These are phyloP conservation scores for Talaromyces sp. DNA, from an alignment of 2,329 filamentous ascomycete species.

Conservation along the genomic window DNA sequence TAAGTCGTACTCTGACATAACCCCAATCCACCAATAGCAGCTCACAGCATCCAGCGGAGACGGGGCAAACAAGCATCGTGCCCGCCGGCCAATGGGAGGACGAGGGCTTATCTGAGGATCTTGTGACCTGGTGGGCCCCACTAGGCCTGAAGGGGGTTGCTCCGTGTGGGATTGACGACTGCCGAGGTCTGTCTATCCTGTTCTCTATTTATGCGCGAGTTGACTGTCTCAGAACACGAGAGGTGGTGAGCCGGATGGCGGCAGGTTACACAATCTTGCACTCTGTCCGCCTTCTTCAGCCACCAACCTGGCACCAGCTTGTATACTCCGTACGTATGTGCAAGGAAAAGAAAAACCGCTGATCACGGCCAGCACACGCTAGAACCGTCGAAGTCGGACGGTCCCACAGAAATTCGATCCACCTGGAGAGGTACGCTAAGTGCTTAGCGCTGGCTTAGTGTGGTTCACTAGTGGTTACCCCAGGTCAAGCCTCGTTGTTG, in stretches of 20 bases:
- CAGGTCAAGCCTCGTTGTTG: background rate
- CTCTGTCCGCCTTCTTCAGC: background rate
- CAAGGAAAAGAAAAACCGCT: no score
- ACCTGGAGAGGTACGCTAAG: background rate
- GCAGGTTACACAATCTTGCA: background rate
- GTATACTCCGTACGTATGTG: no score
- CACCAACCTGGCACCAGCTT: no score
- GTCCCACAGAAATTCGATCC: background rate
- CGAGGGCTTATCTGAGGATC: background rate
- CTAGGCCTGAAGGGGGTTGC: background rate
- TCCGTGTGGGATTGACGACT: background rate
- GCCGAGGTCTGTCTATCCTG: background rate
- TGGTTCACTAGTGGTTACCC: conserved; percentile 3
- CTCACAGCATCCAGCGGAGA: no score
- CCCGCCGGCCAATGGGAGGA: background rate
- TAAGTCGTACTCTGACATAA: no score
- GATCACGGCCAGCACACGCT: background rate
- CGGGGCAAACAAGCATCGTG: no score
- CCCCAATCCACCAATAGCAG: no score
- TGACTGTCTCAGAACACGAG: no score
- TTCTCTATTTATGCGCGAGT: background rate
- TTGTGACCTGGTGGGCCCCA: background rate
- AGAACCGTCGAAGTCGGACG: background rate
- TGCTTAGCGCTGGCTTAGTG: background rate
- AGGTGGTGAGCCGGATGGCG: no score